Conservation (phyloP, 2,329 filamentous ascomycete genomes). For the Fusarium illudens region DNA sequence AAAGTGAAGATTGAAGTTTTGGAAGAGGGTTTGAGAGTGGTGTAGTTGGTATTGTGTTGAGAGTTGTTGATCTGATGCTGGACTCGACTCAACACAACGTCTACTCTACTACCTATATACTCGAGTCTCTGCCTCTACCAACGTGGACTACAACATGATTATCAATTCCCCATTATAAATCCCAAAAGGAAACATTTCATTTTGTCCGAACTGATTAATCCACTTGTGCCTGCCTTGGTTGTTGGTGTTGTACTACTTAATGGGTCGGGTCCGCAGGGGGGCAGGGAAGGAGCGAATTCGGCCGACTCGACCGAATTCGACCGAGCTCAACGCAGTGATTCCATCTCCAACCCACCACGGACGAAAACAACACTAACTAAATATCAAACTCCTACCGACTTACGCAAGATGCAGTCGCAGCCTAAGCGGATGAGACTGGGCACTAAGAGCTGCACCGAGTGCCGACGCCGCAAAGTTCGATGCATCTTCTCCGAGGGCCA, state of each 20-base stretch:
- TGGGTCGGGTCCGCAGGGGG: background rate
- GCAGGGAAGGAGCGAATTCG: background rate
- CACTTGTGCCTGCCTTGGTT: background rate
- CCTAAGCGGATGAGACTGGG: constrained; percentile 45
- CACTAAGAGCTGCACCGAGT: constrained; percentile 50
- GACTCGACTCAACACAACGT: background rate
- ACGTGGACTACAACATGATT: background rate
- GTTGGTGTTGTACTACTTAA: background rate
- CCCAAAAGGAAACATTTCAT: background rate
- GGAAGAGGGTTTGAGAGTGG: background rate
- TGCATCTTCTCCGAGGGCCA: constrained; percentile 54
- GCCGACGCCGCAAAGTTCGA: constrained; percentile 58
- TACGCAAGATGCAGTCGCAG: background rate
- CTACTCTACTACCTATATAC: background rate
- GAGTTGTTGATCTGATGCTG: background rate
- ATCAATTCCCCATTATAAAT: background rate
- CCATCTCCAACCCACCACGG: background rate
- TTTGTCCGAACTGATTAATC: constrained; percentile 1
- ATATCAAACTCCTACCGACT: background rate
- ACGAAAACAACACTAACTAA: background rate
- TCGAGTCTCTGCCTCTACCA: background rate
- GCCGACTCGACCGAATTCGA: constrained; percentile 2
- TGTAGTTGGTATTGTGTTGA: background rate
- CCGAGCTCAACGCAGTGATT: background rate
- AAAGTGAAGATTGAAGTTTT: background rate